Conservation (phyloP, 2,329 filamentous ascomycete genomes). For the Scytalidium sp. region DNA sequence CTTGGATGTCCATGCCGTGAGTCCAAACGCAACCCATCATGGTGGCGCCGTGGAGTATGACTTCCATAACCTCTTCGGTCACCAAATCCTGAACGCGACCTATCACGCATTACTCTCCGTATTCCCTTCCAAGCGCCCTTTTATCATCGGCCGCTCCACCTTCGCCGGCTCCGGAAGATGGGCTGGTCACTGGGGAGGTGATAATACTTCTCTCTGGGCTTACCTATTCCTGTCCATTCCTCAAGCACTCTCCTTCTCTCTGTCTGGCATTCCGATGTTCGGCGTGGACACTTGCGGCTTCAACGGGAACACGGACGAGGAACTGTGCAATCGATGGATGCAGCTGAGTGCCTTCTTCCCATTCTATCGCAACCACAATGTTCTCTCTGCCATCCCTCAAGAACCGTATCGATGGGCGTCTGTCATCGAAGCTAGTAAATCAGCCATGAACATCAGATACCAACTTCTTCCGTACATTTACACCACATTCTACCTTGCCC, state of each 20-base stretch:
- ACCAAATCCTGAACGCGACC: slow-evolving; percentile 74
- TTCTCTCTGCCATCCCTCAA: slow-evolving; percentile 56
- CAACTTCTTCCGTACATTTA: slow-evolving; percentile 72
- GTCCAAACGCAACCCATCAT: slow-evolving; percentile 73
- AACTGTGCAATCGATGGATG: slow-evolving; percentile 75
- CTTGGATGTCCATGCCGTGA: slow-evolving; percentile 68
- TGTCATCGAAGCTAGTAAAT: slow-evolving; percentile 61
- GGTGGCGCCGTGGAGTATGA: slow-evolving; percentile 77
- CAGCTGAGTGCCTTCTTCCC: slow-evolving; percentile 72
- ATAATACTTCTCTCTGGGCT: slow-evolving; percentile 68
- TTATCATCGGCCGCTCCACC: slow-evolving; percentile 81
- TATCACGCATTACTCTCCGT: slow-evolving; percentile 39
- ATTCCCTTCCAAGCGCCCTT: slow-evolving; percentile 64
- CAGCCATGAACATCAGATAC: slow-evolving; percentile 70
- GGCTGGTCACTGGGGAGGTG: slow-evolving; percentile 80
- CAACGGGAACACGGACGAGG: slow-evolving; percentile 61
- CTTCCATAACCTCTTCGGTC: slow-evolving; percentile 75
- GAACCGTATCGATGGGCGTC: slow-evolving; percentile 70
- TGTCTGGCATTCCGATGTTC: slow-evolving; percentile 78
- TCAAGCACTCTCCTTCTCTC: slow-evolving; percentile 70
- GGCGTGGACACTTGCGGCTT: slow-evolving; percentile 71
- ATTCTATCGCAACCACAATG: slow-evolving; percentile 77
- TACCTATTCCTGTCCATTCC: slow-evolving; percentile 77
- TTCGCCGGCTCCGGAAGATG: slow-evolving; percentile 74
- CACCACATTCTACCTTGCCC: slow-evolving; percentile 66